phyloP scores from a whole-genome alignment of 169 alveolate genomes.

The Cryptosporidium meleagridis region DNA sequence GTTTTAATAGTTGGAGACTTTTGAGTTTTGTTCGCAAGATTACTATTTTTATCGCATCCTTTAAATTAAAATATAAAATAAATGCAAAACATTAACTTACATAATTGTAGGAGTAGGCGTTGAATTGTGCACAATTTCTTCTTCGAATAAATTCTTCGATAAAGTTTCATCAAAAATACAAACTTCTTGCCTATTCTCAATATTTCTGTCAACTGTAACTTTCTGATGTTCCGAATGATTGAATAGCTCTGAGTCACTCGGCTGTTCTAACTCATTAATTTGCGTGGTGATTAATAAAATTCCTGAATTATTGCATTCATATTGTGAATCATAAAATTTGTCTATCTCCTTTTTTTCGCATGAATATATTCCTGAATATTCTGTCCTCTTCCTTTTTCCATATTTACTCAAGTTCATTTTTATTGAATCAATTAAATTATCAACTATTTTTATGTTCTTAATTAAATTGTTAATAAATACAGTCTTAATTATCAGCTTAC shows the following conservation, averaged over 20 bases:
- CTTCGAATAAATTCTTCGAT: neutral
- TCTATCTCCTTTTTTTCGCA: neutral
- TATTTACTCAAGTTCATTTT: conserved; percentile 29
- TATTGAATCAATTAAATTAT: conserved; percentile 26
- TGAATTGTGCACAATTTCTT: neutral
- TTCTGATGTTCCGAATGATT: neutral
- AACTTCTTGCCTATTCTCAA: conserved; percentile 3
- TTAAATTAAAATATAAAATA: neutral
- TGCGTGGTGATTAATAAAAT: conserved; percentile 19
- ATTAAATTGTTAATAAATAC: neutral
- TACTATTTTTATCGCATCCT: neutral
- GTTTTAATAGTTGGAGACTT: conserved; percentile 43
- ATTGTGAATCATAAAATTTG: neutral
- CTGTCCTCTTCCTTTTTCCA: conserved; percentile 6
- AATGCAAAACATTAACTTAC: conserved; percentile 31
- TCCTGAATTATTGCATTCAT: conserved; percentile 44
- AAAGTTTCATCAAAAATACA: conserved; percentile 26
- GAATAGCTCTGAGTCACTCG: neutral
- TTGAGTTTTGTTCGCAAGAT: neutral
- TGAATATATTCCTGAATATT: neutral
- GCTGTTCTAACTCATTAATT: conserved; percentile 2
- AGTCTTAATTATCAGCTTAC: neutral
- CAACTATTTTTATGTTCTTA: conserved; percentile 33
- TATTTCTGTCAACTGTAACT: neutral
- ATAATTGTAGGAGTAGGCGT: conserved; percentile 25